Base-by-base conservation (phyloP, 2,329 filamentous ascomycete species). In the Sporothrix sp. region DNA sequence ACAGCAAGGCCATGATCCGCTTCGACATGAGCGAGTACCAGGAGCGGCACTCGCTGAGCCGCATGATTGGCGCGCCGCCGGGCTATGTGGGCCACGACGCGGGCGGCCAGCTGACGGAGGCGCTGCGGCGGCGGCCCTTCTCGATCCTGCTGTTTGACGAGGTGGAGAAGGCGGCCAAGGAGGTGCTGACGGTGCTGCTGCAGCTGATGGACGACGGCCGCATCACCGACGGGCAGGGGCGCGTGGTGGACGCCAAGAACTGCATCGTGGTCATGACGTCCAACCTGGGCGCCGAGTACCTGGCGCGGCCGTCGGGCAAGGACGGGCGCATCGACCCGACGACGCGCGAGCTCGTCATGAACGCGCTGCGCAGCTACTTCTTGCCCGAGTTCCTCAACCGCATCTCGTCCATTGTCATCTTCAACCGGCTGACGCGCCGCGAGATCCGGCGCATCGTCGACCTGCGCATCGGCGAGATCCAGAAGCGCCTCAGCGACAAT, bases 1-100 rank as follows among this genome's bases (percentile, higher is more conserved):
- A 98, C 60, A 72, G 91, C 23, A 96, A 96, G 72, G 75, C 91
- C 30, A 97, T 98, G 93, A 95, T 98, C 61, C 85, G 93, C 35
- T 95, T 98, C 71, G 93, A 98, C 66, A 98, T 98, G 93, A 97
- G 91, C 5, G 93, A 98, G 68, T 98, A 98, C 68, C 94, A 98
- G 68, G 93, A 98, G 69, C 84, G 91, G 5, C 93, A 98, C 66
- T 85, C 91, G 1, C 79, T 98, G 13, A 95, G 88, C 65, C 82
- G 93, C 54, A 96, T 98, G 88, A 98, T 98, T 60, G 93, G 93
- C 65, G 90, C 93, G 18, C 93, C 93, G 18, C 93, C 93, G 4
- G 93, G 93, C 57, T 98, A 98, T 59, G 90, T 98, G 53, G 93
- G 93, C 14, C 91, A 98, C 65, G 93, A 98, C 62, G 82, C 93